Evolutionary conservation across 345 rosid species (phyloP), one percentile per base, ranked within the genome.

Genomic region (Gossypium mustelinum): DNA sequence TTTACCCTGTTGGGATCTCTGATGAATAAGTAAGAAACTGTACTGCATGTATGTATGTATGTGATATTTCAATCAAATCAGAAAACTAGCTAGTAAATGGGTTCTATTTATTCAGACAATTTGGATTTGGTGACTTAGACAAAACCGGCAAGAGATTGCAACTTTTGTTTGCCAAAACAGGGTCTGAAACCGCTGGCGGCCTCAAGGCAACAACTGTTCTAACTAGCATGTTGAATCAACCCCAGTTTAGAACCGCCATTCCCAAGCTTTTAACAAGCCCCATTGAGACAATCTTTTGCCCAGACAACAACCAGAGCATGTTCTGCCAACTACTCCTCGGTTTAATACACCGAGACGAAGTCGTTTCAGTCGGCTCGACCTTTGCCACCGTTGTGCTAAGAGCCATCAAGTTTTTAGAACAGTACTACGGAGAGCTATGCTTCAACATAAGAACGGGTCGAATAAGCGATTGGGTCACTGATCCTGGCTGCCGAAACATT

Each of bases 1-100:
- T 82, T 83, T 79, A 89, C 85, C 87, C 80, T 91, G 81, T 93
- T 87, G 12, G 86, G 86, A 68, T 97, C 98, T 45, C 72, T 89
- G 68, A 90, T 89, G 87, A 91, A 84, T 86, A 91, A 90, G 98
- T 90, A 72, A 84, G 84, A 7, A 45, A 11, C 55, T 54, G 58
- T 6, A n/a, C 0, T 51, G 8, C 9, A 34, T 34, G 41, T 5
- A 34, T 34, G 41, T 34, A 4, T 34, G 7, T 34, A 34, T 4
- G 41, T 34, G 41, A 34, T 34, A 34, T 34, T 34, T 34, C 41
- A 34, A 34, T 1, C 41, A 34, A 45, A 11, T 45, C 13, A 2
- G 12, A 45, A 45, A 45, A 11, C 13, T 48, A 48, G 3, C 52
- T 11, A 4, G 7, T 34, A 4, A 34, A 34, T 34, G 41, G 13